These are phyloP conservation scores for Begonia fuchsioides DNA, from an alignment of 306 rosid genomes.

Conservation along the genomic window DNA sequence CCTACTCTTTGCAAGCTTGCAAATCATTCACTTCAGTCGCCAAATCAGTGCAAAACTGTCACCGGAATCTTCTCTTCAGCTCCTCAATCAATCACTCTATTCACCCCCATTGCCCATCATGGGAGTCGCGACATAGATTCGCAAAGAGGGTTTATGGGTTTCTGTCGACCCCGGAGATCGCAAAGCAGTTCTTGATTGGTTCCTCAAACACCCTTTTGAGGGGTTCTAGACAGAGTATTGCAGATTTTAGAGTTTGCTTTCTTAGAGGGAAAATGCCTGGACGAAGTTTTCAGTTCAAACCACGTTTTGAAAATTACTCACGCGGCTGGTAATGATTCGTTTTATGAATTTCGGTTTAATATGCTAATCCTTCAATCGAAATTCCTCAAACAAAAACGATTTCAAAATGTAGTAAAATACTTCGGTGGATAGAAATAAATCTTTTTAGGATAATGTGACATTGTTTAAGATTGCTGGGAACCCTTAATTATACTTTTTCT, in stretches of 20 bases:
- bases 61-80: conserved; percentile 16
- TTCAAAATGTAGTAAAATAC: neutral
- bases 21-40: conserved; percentile 16
- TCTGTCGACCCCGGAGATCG: conserved; percentile 25
- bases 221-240: conserved; percentile 12
- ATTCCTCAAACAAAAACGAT: too few species aligned
- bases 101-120: conserved; percentile 19
- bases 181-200: conserved; percentile 11
- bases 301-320: conserved; percentile 5
- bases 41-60: conserved; percentile 16
- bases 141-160: conserved; percentile 19
- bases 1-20: conserved; percentile 11
- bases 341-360: neutral
- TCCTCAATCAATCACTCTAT: conserved; percentile 12
- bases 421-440: conserved; percentile 32
- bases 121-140: conserved; percentile 18
- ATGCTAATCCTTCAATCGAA: too few species aligned
- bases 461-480: neutral
- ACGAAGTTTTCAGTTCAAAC: conserved; percentile 18
- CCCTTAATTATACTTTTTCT: conserved; percentile 16
- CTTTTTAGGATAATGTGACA: neutral
- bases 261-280: conserved; percentile 18
- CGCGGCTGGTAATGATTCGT: conserved; percentile 35
- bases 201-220: conserved; percentile 24
- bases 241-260: conserved; percentile 16